Conservation (phyloP, 768 basidiomycete species). For the Termitomyces sp. region DNA sequence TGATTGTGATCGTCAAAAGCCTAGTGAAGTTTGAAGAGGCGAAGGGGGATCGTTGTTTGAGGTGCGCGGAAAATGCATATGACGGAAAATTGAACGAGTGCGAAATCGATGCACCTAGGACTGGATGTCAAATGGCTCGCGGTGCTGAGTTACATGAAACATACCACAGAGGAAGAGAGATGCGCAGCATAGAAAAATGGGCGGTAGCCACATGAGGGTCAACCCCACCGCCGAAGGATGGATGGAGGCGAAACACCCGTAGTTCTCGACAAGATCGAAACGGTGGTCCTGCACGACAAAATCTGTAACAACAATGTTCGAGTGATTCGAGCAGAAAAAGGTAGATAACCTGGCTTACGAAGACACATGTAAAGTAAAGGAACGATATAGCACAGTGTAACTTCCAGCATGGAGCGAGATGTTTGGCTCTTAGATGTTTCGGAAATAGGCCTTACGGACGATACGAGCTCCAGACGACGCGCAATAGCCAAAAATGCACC, state of each 20-base stretch:
- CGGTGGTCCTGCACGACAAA: conserved; percentile 54
- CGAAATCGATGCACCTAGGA: conserved; percentile 27
- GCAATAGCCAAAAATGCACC: conserved; percentile 53
- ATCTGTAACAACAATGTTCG: conserved; percentile 29
- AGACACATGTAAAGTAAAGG: conserved; percentile 55
- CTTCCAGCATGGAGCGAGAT: conserved; percentile 39
- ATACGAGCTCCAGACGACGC: conserved; percentile 44
- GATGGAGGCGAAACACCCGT: conserved; percentile 48
- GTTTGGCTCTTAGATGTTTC: conserved; percentile 27
- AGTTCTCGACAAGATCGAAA: conserved; percentile 52
- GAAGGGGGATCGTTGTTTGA: conserved; percentile 36
- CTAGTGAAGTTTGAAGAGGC: conserved; percentile 48
- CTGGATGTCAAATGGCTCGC: neutral
- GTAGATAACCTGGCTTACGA: conserved; percentile 34
- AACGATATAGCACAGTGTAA: conserved; percentile 43
- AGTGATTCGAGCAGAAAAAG: neutral
- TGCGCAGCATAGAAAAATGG: conserved; percentile 33
- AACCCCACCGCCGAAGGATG: conserved; percentile 37
- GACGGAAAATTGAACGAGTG: conserved; percentile 21
- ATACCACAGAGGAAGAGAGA: conserved; percentile 38
- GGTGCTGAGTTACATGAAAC: conserved; percentile 6
- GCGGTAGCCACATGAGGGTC: conserved; percentile 39
- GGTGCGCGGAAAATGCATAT: conserved; percentile 23
- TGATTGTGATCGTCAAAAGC: conserved; percentile 41
- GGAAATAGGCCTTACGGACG: conserved; percentile 36